A percentile compares a stretch with the other conserved stretches of the same genome.
Evolutionary conservation across 257 asterid species (phyloP).

Genomic region (Forsythia viridissima): DNA sequence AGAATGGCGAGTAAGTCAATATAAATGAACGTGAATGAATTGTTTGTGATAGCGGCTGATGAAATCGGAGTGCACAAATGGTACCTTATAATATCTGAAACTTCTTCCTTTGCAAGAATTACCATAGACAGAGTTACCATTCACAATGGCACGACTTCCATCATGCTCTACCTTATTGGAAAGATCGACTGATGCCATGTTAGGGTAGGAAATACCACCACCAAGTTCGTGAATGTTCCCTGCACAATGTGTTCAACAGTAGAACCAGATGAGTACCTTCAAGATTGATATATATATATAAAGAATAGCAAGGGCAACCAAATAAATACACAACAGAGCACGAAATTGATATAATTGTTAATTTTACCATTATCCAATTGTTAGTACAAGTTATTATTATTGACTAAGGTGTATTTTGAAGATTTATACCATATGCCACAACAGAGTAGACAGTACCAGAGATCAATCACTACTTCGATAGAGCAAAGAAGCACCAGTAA

Average conservation of each 20-base stretch:
- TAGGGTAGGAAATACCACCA: conserved; percentile 33
- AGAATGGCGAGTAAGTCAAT: not conserved
- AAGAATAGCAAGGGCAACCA: not conserved
- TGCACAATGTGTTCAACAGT: conserved; percentile 28
- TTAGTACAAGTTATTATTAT: not conserved
- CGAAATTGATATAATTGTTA: not conserved
- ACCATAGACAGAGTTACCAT: conserved; percentile 23
- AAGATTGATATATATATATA: not conserved
- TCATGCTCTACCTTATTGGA: conserved; percentile 40
- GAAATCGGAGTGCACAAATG: not conserved
- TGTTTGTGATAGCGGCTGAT: not conserved
- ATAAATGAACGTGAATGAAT: not conserved
- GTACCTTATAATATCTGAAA: conserved; percentile 71
- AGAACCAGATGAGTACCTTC: not conserved
- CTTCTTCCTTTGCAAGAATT: conserved; percentile 44
- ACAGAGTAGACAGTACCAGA: not conserved
- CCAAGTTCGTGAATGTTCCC: conserved; percentile 28
- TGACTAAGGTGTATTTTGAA: not conserved
- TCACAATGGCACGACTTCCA: conserved; percentile 25
- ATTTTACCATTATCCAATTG: not conserved
- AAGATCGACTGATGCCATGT: conserved; percentile 63
- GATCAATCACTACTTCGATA: too few relatives aligned
- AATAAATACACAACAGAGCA: not conserved
- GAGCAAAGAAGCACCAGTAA: not conserved
- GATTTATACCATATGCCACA: not conserved